phyloP scores from a whole-genome alignment of 768 basidiomycete species.

The Coprinellus micaceus region DNA sequence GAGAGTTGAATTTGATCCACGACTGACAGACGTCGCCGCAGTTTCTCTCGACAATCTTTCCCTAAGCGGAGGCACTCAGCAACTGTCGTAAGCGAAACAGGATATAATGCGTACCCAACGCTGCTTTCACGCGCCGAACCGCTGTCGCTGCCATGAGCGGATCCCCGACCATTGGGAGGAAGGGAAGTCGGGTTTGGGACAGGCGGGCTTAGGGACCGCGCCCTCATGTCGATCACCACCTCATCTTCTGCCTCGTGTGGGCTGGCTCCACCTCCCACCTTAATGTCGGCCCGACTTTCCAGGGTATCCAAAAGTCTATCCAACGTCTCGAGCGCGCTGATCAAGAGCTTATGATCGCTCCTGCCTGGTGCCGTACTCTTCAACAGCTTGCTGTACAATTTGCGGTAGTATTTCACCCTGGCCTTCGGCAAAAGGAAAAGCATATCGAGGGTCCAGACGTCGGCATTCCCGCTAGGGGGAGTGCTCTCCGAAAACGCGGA shows the following conservation, averaged over 20 bases:
- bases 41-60: conserved; percentile 62
- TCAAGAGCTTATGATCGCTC: conserved; percentile 80
- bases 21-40: conserved; percentile 48
- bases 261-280: conserved; percentile 39
- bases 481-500: conserved; percentile 60
- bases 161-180: conserved; percentile 18
- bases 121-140: conserved; percentile 55
- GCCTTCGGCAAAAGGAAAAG: conserved; percentile 84
- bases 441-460: conserved; percentile 79
- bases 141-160: conserved; percentile 38
- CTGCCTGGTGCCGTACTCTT: conserved; percentile 83
- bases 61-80: conserved; percentile 27
- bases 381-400: conserved; percentile 79
- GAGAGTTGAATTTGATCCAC: conserved; percentile 48
- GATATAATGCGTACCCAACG: conserved; percentile 45
- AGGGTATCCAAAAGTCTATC: conserved; percentile 67
- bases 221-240: conserved; percentile 53
- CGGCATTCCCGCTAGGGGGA: conserved; percentile 52
- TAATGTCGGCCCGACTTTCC: conserved; percentile 53
- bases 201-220: conserved; percentile 30
- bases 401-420: conserved; percentile 88
- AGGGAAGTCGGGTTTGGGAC: conserved; percentile 11
- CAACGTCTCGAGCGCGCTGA: conserved; percentile 77
- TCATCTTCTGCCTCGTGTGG: conserved; percentile 47
- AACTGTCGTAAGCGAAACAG: neutral